These are phyloP conservation scores for Rhodotorula sp. DNA, from an alignment of 1,284 basidiomycete genomes.

Conservation along the genomic window DNA sequence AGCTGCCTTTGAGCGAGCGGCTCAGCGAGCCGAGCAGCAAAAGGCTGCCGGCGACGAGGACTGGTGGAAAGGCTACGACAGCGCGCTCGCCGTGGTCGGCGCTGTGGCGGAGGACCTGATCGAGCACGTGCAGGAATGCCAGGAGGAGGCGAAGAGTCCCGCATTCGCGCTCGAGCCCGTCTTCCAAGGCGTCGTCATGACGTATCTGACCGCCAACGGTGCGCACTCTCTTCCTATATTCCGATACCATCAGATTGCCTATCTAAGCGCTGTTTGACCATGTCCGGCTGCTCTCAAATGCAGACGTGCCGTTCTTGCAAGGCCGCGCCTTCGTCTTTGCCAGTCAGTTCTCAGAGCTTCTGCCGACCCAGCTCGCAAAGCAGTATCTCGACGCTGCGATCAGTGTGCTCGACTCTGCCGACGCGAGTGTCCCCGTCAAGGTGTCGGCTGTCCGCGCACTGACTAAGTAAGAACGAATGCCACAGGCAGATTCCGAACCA, in stretches of 20 bases:
- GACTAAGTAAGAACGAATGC: constrained; percentile 64
- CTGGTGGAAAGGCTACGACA: constrained; percentile 45
- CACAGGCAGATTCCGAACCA: background rate
- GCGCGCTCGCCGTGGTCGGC: constrained; percentile 73
- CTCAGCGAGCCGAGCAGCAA: constrained; percentile 58
- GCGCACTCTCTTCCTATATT: constrained; percentile 38
- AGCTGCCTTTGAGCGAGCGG: constrained; percentile 58
- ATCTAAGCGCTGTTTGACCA: background rate
- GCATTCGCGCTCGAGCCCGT: constrained; percentile 74
- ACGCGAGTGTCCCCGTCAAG: constrained; percentile 78
- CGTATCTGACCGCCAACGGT: constrained; percentile 67
- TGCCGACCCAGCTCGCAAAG: constrained; percentile 67
- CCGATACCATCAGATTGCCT: too few relatives aligned
- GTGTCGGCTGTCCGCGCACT: constrained; percentile 89
- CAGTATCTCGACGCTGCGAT: constrained; percentile 86
- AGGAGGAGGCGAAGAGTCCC: constrained; percentile 58
- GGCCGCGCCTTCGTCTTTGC: constrained; percentile 93
- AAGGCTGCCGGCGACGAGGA: constrained; percentile 47
- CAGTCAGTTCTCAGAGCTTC: constrained; percentile 74
- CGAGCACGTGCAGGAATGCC: constrained; percentile 72
- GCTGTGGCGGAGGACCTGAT: constrained; percentile 73
- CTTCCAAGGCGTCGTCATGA: constrained; percentile 74
- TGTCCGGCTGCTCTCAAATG: background rate
- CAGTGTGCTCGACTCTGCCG: constrained; percentile 70
- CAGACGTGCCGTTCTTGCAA: constrained; percentile 84